Evolutionary conservation across 805 yeast species (phyloP).

Genomic region (Jamesozyma gamospora): DNA sequence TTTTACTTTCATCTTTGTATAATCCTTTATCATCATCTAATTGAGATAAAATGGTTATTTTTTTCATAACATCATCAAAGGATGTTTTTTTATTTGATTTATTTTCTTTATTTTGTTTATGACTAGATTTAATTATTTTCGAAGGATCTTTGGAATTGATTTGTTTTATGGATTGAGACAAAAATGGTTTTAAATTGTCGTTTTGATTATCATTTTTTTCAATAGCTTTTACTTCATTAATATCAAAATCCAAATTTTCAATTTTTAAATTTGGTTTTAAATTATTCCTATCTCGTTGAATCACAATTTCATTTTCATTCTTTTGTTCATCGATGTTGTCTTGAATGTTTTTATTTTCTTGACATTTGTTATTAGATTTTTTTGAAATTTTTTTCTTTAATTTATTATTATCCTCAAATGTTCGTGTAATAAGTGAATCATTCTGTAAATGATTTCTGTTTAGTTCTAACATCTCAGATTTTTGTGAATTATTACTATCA

Average conservation of each 20-base stretch:
- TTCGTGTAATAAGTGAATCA: no score
- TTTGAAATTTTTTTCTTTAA: neutral
- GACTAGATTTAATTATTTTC: neutral
- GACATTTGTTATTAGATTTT: neutral
- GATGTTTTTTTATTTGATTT: constrained; percentile 2
- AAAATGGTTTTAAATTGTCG: no score
- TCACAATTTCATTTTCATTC: neutral
- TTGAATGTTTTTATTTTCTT: neutral
- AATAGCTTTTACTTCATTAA: neutral
- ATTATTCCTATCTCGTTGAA: neutral
- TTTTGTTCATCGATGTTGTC: neutral
- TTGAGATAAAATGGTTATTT: constrained; percentile 1
- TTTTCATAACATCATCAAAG: constrained; percentile 4
- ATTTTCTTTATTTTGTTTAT: neutral
- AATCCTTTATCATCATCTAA: neutral
- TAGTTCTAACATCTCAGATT: no score
- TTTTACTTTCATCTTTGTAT: neutral
- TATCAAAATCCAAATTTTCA: neutral
- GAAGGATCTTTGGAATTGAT: neutral
- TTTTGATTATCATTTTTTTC: neutral
- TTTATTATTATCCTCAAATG: no score
- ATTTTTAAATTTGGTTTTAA: neutral
- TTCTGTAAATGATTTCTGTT: no score
- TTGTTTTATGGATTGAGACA: no score
- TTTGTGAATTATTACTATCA: no score